Evolutionary conservation across 2,329 filamentous ascomycete species (phyloP), one percentile per base, ranked within the genome.

Genomic region (Hypoxylon sp.): DNA sequence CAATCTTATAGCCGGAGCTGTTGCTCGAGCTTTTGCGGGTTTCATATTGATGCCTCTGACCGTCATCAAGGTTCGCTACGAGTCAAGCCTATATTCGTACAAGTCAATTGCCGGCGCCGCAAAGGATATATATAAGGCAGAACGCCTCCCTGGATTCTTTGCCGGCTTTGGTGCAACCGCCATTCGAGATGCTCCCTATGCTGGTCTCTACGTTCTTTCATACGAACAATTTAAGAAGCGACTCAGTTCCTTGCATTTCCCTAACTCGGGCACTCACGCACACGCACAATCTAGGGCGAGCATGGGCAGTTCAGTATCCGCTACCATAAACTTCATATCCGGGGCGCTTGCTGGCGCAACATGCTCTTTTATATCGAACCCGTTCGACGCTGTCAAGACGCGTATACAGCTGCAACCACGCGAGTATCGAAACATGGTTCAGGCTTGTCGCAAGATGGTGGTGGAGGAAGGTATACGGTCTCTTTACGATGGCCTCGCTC

Each of bases 321-420:
- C 89, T 0, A 87, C 87, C 0, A 92, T 98, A 74, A 97, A 99
- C 79, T 98, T 98, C 75, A 83, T 87, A 13, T 95, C 93, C 0
- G 95, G 93, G 11, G 89, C 93, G 2, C 76, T 94, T 3, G 94
- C 95, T 2, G 95, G 93, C 0, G 91, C 90, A 1, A 82, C 92
- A 30, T 97, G 94, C 60, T 98, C 94, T 0, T 90, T 91, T 3
- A 85, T 98, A 38, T 98, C 96, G 7, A 99, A 99, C 79, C 96
- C 96, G 0, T 98, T 98, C 75, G 96, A 99, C 80, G 94, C 94
- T 0, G 90, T 98, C 79, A 99, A 99, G 83, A 99, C 96, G 21
- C 85, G 96, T 53, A 89, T 99, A 73, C 96, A 99, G 81, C 85
- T 99, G 34, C 93, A 97, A 83, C 96, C 96, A 2, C 84, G 84